Percentiles rank a stretch among this genome's conserved stretches.
phyloP scores from a whole-genome alignment of 139 green algal species.

The Picochlorum sp. region DNA sequence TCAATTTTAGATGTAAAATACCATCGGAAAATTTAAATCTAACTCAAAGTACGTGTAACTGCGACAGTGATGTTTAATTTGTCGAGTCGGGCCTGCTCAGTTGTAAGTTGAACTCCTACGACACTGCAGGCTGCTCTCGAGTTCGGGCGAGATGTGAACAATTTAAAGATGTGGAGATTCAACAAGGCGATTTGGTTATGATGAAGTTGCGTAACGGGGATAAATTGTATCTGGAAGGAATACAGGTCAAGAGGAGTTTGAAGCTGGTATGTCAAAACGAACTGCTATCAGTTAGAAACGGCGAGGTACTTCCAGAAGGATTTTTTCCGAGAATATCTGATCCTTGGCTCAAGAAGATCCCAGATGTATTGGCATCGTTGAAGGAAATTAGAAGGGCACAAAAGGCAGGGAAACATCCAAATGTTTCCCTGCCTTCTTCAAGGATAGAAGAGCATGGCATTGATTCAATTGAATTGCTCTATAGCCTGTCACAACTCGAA shows the following conservation, averaged over 20 bases:
- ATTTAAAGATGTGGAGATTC: too few relatives aligned
- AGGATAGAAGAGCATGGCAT: background rate
- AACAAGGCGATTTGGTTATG: background rate
- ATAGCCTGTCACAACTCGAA: conserved; percentile 7
- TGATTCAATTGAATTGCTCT: background rate
- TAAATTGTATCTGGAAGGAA: background rate
- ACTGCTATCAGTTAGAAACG: background rate
- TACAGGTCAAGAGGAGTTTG: background rate
- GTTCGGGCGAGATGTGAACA: too few relatives aligned
- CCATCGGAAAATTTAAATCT: too few relatives aligned
- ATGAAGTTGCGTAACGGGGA: too few relatives aligned
- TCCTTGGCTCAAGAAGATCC: conserved; percentile 11
- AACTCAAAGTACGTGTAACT: too few relatives aligned
- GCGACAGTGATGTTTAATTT: too few relatives aligned
- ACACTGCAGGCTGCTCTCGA: too few relatives aligned
- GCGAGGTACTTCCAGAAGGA: background rate
- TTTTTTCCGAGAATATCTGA: conserved; percentile 13
- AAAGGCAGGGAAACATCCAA: background rate
- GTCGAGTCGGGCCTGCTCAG: too few relatives aligned
- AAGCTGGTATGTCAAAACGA: background rate
- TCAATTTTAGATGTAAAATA: too few relatives aligned
- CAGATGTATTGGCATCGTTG: conserved; percentile 5
- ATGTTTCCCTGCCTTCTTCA: background rate
- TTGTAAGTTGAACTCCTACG: too few relatives aligned
- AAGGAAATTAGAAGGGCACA: conserved; percentile 6